Evolutionary conservation across 768 basidiomycete species (phyloP).

Genomic region (Gautieria morchelliformis): DNA sequence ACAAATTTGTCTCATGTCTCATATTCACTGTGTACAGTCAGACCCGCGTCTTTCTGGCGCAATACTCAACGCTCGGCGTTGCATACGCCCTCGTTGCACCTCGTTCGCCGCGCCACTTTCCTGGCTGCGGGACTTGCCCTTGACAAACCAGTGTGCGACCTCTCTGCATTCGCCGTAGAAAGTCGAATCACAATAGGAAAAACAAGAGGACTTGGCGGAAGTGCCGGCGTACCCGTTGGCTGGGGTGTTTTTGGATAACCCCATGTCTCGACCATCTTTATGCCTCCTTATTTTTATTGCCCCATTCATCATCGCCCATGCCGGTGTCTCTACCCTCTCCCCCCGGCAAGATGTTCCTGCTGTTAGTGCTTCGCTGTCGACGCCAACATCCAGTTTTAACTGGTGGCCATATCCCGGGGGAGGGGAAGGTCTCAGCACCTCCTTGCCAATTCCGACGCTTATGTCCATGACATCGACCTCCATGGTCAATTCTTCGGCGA

Average conservation of each 20-base stretch:
- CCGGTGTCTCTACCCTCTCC: not conserved
- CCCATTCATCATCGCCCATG: not conserved
- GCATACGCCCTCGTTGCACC: constrained; percentile 61
- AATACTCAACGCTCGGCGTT: constrained; percentile 65
- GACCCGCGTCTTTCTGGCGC: constrained; percentile 79
- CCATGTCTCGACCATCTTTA: not conserved
- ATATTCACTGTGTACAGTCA: constrained; percentile 33
- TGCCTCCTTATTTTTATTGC: not conserved
- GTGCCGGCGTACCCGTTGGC: not conserved
- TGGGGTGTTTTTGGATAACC: not conserved
- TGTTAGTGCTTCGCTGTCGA: not conserved
- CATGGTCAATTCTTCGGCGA: not conserved
- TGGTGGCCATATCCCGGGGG: not conserved
- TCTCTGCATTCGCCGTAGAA: constrained; percentile 26
- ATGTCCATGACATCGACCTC: not conserved
- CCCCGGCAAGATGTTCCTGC: not conserved
- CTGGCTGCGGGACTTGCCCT: constrained; percentile 67
- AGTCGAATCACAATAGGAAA: constrained; percentile 16
- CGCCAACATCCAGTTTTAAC: not conserved
- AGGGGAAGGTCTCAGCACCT: not conserved
- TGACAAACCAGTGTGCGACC: constrained; percentile 42
- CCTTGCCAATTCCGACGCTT: not conserved
- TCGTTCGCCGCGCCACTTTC: constrained; percentile 69
- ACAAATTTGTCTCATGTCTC: not conserved
- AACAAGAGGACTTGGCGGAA: constrained; percentile 5